Evolutionary conservation across 2,329 filamentous ascomycete genomes (phyloP).

Genomic region (Monilinia laxa): DNA sequence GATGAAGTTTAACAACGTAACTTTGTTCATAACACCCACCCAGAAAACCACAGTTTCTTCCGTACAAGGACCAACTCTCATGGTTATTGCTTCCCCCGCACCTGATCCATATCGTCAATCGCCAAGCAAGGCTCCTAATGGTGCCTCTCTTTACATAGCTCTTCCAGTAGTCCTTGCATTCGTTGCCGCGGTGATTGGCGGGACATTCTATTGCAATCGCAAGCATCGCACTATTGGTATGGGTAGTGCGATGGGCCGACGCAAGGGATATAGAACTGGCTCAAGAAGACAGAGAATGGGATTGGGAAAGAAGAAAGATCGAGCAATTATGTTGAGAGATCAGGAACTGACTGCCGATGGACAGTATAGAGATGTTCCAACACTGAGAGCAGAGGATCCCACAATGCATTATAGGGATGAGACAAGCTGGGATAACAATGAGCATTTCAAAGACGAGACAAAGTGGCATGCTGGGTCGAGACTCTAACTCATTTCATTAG

Average conservation of each 20-base stretch:
- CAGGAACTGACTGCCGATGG: constrained; percentile 30
- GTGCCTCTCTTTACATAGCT: constrained; percentile 37
- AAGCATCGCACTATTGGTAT: constrained; percentile 36
- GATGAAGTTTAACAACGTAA: constrained; percentile 34
- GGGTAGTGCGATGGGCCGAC: constrained; percentile 38
- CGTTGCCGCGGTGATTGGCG: constrained; percentile 32
- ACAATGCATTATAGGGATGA: constrained; percentile 23
- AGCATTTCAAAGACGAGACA: constrained; percentile 2
- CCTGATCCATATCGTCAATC: constrained; percentile 30
- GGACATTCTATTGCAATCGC: constrained; percentile 34
- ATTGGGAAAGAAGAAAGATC: constrained; percentile 28
- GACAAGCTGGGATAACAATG: constrained; percentile 13
- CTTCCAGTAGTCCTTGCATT: constrained; percentile 37
- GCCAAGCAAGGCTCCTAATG: constrained; percentile 28
- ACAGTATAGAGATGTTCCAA: constrained; percentile 32
- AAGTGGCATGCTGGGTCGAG: background rate
- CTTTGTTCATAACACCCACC: constrained; percentile 32
- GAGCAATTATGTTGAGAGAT: constrained; percentile 32
- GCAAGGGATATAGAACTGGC: constrained; percentile 36
- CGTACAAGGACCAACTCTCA: constrained; percentile 33
- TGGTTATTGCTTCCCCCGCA: constrained; percentile 31
- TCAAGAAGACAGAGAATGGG: constrained; percentile 37
- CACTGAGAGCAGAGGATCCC: background rate
- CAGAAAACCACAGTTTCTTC: constrained; percentile 27
- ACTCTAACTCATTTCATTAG: background rate